A percentile compares a stretch with the other conserved stretches of the same genome.
Conservation (phyloP, 352 stramenopile genomes). For the Globisporangium nagaii region DNA sequence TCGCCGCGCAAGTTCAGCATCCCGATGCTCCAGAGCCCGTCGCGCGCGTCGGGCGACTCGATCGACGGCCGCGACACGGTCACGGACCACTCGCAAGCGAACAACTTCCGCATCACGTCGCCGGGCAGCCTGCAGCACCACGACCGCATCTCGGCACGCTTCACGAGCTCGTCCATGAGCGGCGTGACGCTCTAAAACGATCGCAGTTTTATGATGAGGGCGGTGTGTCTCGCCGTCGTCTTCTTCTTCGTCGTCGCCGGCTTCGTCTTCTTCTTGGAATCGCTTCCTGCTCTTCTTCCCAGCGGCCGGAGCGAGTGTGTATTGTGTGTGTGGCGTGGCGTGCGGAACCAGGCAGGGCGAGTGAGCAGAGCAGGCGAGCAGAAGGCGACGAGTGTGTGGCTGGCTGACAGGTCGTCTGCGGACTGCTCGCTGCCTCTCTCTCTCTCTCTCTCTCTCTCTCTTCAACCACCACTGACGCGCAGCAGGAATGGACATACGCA, state of each 20-base stretch:
- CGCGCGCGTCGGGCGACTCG: constrained; percentile 8
- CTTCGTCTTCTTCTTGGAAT: not conserved
- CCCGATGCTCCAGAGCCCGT: constrained; percentile 17
- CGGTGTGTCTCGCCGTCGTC: not conserved
- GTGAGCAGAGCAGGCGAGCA: not conserved
- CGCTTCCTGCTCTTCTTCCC: not conserved
- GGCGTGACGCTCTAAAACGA: constrained; percentile 14
- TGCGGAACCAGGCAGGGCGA: not conserved
- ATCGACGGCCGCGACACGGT: constrained; percentile 15
- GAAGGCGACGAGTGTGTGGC: not conserved
- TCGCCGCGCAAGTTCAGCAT: constrained; percentile 15
- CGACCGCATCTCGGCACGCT: constrained; percentile 11
- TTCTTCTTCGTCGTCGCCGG: not conserved
- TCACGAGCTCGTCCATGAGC: constrained; percentile 11
- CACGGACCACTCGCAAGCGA: not conserved
- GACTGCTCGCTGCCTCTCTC: not conserved
- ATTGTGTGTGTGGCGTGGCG: constrained; percentile 1
- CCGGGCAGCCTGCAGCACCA: constrained; percentile 8
- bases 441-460: not conserved
- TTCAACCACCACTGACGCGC: not conserved
- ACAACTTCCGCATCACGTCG: constrained; percentile 8
- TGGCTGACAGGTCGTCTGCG: not conserved
- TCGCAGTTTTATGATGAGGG: constrained; percentile 1
- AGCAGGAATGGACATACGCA: not conserved
- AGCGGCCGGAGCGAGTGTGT: not conserved